phyloP scores from a whole-genome alignment of 805 yeast genomes.

The Tetrapisispora taiwanensis region DNA sequence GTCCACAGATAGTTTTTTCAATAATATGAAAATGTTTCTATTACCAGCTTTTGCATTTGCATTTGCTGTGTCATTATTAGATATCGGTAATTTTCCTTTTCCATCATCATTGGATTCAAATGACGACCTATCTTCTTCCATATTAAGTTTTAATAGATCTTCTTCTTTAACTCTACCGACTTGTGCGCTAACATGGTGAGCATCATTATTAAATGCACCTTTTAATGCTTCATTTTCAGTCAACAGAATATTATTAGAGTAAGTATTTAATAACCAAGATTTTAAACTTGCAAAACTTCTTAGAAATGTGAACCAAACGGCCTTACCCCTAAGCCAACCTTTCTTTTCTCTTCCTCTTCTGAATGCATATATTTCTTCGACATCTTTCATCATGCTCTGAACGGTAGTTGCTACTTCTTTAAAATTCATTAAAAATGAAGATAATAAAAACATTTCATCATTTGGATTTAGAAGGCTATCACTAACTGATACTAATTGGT shows the following conservation, averaged over 20 bases:
- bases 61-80: slow-evolving; percentile 2
- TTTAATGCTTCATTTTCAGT: slow-evolving; percentile 31
- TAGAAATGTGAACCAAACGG: slow-evolving; percentile 36
- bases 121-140: not conserved
- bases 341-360: slow-evolving; percentile 27
- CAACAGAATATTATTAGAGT: slow-evolving; percentile 13
- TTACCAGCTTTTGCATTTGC: not conserved
- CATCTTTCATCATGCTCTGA: slow-evolving; percentile 26
- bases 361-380: slow-evolving; percentile 22
- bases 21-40: not conserved
- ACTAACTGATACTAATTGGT: slow-evolving; percentile 18
- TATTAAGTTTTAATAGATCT: slow-evolving; percentile 19
- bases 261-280: slow-evolving; percentile 25
- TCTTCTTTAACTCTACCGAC: slow-evolving; percentile 21
- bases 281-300: slow-evolving; percentile 27
- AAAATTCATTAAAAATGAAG: slow-evolving; percentile 41
- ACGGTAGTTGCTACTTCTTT: slow-evolving; percentile 31
- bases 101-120: not conserved
- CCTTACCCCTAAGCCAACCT: slow-evolving; percentile 31
- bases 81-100: slow-evolving; percentile 6
- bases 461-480: slow-evolving; percentile 33
- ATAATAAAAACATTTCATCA: slow-evolving; percentile 40
- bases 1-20: not conserved
- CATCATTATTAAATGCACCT: slow-evolving; percentile 16
- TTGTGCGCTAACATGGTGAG: not conserved